A percentile compares a stretch with the other conserved stretches of the same genome.
These are phyloP conservation scores for Malbranchea cinnamomea DNA, from an alignment of 2,329 filamentous ascomycete genomes.

Conservation along the genomic window DNA sequence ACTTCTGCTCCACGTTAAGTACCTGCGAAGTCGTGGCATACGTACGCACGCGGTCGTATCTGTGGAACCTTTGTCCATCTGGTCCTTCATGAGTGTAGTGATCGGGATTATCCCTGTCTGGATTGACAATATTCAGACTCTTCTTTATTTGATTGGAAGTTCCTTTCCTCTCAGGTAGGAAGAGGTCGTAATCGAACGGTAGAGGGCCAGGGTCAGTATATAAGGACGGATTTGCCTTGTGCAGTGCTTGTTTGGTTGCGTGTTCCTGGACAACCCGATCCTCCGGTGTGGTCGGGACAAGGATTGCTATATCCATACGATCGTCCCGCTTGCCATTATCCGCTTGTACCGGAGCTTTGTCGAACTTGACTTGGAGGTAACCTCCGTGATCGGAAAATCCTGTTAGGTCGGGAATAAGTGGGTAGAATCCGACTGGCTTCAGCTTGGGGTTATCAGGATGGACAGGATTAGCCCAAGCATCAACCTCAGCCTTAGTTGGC, in stretches of 20 bases:
- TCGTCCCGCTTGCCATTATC: constrained; percentile 37
- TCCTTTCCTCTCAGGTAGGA: constrained; percentile 36
- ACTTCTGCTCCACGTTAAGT: constrained; percentile 36
- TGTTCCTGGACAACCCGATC: constrained; percentile 34
- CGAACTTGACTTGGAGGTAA: constrained; percentile 47
- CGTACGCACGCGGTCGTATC: constrained; percentile 42
- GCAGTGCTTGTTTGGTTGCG: constrained; percentile 32
- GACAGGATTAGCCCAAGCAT: constrained; percentile 45
- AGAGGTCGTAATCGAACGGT: constrained; percentile 45
- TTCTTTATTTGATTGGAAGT: constrained; percentile 38
- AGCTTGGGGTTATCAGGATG: constrained; percentile 44
- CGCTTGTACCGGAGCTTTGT: constrained; percentile 40
- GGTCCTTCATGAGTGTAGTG: constrained; percentile 33
- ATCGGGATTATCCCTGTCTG: constrained; percentile 37
- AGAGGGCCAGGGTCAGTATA: constrained; percentile 38
- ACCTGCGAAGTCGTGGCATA: constrained; percentile 44
- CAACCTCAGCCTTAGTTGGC: constrained; percentile 37
- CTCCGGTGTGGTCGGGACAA: constrained; percentile 38
- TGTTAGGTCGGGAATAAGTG: constrained; percentile 45
- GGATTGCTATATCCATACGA: constrained; percentile 43
- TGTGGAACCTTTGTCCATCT: constrained; percentile 34
- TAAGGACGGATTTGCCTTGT: constrained; percentile 34
- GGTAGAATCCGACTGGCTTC: constrained; percentile 44
- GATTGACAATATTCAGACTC: constrained; percentile 39
- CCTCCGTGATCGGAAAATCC: constrained; percentile 43